phyloP scores from a whole-genome alignment of 345 rosid species.

The Camelina sativa region DNA sequence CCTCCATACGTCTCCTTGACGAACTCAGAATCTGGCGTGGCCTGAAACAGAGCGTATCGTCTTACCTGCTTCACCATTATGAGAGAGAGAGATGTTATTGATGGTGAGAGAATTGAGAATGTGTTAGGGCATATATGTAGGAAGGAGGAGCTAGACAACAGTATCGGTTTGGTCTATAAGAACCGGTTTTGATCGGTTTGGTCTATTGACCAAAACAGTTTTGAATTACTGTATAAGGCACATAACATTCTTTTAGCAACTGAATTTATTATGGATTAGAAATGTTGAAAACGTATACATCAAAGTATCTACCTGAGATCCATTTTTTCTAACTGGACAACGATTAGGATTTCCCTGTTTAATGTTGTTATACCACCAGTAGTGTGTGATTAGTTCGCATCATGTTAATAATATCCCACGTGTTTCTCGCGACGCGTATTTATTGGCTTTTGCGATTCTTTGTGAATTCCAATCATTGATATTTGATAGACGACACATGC shows the following conservation, averaged over 20 bases:
- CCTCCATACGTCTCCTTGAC: constrained; percentile 73
- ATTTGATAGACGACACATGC: no score
- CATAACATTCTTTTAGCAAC: no score
- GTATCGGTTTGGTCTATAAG: not conserved
- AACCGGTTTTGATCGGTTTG: not conserved
- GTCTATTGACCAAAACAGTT: not conserved
- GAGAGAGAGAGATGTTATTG: not conserved
- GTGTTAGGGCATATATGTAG: not conserved
- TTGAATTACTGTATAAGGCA: no score
- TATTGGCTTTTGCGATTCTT: no score
- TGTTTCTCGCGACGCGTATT: no score
- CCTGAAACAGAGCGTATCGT: constrained; percentile 59
- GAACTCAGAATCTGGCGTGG: constrained; percentile 69
- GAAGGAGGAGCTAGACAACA: constrained; percentile 1
- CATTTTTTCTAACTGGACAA: not conserved
- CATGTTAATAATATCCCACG: no score
- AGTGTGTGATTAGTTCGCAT: no score
- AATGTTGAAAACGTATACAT: not conserved
- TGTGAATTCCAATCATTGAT: no score
- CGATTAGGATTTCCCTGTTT: no score
- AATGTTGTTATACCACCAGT: no score
- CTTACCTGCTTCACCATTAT: constrained; percentile 16
- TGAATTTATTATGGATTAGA: not conserved
- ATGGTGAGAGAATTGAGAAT: not conserved
- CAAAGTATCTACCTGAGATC: not conserved